A percentile compares a stretch with the other conserved stretches of the same genome.
Conservation (phyloP, 768 basidiomycete species). For the Lanmaoa pseudosensibilis region DNA sequence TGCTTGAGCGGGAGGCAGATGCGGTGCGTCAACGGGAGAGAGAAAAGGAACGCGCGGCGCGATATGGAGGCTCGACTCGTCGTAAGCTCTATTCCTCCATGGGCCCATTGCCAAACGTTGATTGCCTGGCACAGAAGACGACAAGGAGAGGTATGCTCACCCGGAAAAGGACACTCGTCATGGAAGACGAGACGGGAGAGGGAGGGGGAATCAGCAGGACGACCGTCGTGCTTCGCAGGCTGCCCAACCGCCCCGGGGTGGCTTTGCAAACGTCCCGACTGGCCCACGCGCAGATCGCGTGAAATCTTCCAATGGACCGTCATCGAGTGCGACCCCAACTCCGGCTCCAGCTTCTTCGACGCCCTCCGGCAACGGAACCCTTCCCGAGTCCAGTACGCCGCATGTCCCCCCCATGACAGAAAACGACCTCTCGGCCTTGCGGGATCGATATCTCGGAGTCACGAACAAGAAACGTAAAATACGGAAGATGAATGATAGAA, state of each 20-base stretch:
- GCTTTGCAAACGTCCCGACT: slow-evolving; percentile 74
- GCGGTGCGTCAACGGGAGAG: slow-evolving; percentile 56
- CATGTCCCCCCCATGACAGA: slow-evolving; percentile 73
- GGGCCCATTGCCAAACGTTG: neutral
- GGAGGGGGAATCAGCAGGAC: slow-evolving; percentile 37
- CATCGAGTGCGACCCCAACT: slow-evolving; percentile 44
- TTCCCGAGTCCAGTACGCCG: slow-evolving; percentile 39
- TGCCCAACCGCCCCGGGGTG: slow-evolving; percentile 39
- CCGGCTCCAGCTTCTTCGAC: slow-evolving; percentile 54
- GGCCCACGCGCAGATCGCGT: slow-evolving; percentile 78
- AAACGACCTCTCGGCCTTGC: slow-evolving; percentile 76
- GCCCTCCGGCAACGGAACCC: slow-evolving; percentile 24
- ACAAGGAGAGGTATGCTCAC: slow-evolving; percentile 44
- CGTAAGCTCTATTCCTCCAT: slow-evolving; percentile 20
- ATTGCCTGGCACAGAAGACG: slow-evolving; percentile 44
- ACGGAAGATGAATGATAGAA: slow-evolving; percentile 92
- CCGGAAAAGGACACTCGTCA: slow-evolving; percentile 51
- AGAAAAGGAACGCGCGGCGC: slow-evolving; percentile 32
- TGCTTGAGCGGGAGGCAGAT: slow-evolving; percentile 75
- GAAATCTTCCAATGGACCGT: slow-evolving; percentile 37
- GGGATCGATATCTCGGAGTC: slow-evolving; percentile 92
- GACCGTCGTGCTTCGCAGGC: slow-evolving; percentile 36
- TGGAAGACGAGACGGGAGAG: slow-evolving; percentile 40
- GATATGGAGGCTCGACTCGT: slow-evolving; percentile 42
- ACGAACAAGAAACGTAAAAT: slow-evolving; percentile 94